Base-by-base conservation (phyloP, 1,284 basidiomycete species). In the Kwoniella shivajii region DNA sequence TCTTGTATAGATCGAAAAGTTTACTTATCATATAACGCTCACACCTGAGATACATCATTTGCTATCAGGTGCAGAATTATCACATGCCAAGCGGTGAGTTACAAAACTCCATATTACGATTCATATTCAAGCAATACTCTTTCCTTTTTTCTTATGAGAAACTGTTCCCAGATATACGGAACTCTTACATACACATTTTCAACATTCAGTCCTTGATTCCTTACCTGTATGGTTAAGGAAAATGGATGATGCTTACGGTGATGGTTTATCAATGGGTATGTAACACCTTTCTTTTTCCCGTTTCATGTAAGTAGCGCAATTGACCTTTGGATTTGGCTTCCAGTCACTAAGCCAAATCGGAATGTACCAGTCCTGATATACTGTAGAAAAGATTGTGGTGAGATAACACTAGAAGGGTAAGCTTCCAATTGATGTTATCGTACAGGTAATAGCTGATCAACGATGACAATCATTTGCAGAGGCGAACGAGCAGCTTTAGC, bases 311-410 rank as follows among this genome's bases (percentile, higher is more conserved):
- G n/a, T 31, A 7, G 22, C n/a, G 24, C 24, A 13, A 46, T 22
- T 50, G 33, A 27, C 34, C 20, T 51, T 29, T n/a, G n/a, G n/a
- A n/a, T n/a, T n/a, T n/a, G n/a, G n/a, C n/a, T n/a, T n/a, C 41
- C 70, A 93, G 91, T 91, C 11, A 81, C 86, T 0, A 81, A 84
- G 63, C 91, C 92, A 1, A 87, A 92, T 68, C 85, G 83, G 64
- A 80, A 82, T 11, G 81, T 83, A 0, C 85, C 89, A 0, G 89
- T 95, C 1, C 88, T 94, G 68, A 86, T 88, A 1, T 88, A 87
- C 71, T 89, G 89, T 11, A 80, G 86, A 18, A 79, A 82, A 51
- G 81, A 83, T 50, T 90, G 90, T 74, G 85, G 86, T 1, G 84
- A 85, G 6, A 82, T 91, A 44, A 79, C 80, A 30, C 77, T 92